Evolutionary conservation across 2,329 filamentous ascomycete genomes (phyloP).

Genomic region (Aspergillus brasiliensis): DNA sequence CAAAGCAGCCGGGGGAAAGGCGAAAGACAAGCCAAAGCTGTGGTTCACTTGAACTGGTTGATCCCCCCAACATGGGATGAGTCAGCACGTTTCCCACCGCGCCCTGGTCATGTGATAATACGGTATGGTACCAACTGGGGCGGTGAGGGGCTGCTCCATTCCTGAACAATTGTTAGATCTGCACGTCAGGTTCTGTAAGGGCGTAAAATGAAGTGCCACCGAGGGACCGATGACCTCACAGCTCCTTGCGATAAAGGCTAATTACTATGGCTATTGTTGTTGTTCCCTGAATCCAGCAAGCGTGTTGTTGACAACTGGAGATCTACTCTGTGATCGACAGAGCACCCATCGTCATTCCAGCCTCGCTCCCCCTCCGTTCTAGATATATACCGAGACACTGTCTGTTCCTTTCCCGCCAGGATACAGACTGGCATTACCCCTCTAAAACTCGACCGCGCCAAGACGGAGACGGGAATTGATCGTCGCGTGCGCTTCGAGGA

Average conservation of each 20-base stretch:
- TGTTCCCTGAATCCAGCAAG: not conserved
- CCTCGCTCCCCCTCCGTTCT: not conserved
- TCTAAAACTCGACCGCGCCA: not conserved
- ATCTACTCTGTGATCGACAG: not conserved
- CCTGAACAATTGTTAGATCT: not conserved
- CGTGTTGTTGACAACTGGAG: not conserved
- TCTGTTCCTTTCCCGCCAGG: not conserved
- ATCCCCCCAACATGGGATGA: not conserved
- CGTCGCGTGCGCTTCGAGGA: conserved; percentile 2
- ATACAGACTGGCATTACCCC: not conserved
- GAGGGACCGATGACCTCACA: conserved; percentile 4
- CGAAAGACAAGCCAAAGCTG: not conserved
- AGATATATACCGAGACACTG: not conserved
- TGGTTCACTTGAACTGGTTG: not conserved
- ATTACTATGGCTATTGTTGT: not conserved
- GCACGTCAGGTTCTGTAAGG: conserved; percentile 1
- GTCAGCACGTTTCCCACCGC: not conserved
- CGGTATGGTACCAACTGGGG: not conserved
- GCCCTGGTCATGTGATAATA: not conserved
- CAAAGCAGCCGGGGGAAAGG: not conserved
- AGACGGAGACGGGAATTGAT: not conserved
- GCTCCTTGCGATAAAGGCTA: not conserved
- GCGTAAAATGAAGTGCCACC: not conserved
- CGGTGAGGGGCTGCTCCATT: not conserved
- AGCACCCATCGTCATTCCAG: not conserved